A percentile compares a stretch with the other conserved stretches of the same genome.
phyloP scores from a whole-genome alignment of 352 stramenopile genomes.

The Phytophthora boehmeriae region DNA sequence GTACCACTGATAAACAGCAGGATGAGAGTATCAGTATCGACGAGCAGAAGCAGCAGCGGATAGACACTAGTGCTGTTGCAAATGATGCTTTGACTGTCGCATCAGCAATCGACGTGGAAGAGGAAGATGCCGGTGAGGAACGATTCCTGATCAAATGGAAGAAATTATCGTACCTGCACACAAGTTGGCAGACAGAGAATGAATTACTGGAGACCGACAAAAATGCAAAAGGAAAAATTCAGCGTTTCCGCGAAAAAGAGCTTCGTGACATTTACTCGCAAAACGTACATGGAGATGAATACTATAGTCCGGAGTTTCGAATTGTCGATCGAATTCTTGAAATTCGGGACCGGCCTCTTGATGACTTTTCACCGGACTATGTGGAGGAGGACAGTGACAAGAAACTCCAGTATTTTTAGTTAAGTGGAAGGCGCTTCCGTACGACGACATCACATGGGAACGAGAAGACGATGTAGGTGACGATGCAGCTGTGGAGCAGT shows the following conservation, averaged over 20 bases:
- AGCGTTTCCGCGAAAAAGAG: slow-evolving; percentile 86
- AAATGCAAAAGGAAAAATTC: slow-evolving; percentile 86
- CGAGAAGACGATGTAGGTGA: slow-evolving; percentile 95
- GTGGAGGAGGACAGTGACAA: slow-evolving; percentile 31
- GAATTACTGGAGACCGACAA: slow-evolving; percentile 84
- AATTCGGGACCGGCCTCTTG: slow-evolving; percentile 74
- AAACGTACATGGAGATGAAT: slow-evolving; percentile 81
- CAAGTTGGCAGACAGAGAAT: slow-evolving; percentile 90
- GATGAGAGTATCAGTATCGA: background rate
- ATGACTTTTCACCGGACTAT: slow-evolving; percentile 69
- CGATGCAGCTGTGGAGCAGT: slow-evolving; percentile 78
- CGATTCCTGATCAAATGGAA: slow-evolving; percentile 93
- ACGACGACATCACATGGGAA: slow-evolving; percentile 99
- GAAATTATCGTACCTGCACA: slow-evolving; percentile 88
- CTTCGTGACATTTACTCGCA: slow-evolving; percentile 50
- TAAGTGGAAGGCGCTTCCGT: slow-evolving; percentile 98
- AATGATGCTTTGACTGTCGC: background rate
- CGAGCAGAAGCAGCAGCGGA: background rate
- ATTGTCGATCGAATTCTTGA: slow-evolving; percentile 91
- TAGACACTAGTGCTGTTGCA: background rate
- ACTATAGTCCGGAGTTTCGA: slow-evolving; percentile 91
- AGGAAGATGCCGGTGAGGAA: slow-evolving; percentile 61
- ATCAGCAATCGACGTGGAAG: slow-evolving; percentile 16
- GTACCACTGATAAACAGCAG: background rate
- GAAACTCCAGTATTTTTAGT: slow-evolving; percentile 95